A percentile compares a stretch with the other conserved stretches of the same genome.
phyloP scores from a whole-genome alignment of 257 asterid species.

The Rubia yunnanensis region DNA sequence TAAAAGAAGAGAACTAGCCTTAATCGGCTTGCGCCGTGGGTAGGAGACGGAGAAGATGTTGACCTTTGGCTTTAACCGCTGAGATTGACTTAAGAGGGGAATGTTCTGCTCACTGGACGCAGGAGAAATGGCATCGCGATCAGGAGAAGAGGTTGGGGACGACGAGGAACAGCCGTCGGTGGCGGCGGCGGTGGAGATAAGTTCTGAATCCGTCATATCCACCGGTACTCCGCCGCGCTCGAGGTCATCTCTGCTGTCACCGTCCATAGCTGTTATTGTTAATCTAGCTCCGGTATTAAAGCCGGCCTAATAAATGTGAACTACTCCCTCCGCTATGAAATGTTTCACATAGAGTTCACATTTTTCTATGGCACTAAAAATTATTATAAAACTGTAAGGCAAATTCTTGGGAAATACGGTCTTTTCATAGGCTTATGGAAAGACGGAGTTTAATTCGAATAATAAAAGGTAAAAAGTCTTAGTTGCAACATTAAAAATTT shows the following conservation, averaged over 20 bases:
- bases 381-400: too few species aligned
- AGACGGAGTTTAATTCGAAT: too few species aligned
- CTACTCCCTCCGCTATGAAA: too few species aligned
- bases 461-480: too few species aligned
- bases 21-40: conserved; percentile 17
- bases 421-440: too few species aligned
- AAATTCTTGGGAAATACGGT: too few species aligned
- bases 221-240: conserved; percentile 9
- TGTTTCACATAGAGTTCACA: too few species aligned
- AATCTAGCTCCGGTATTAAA: background rate
- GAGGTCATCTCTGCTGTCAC: conserved; percentile 6
- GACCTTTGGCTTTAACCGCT: conserved; percentile 28
- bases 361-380: too few species aligned
- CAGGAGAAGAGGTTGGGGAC: conserved; percentile 2
- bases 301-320: background rate
- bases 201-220: conserved; percentile 10
- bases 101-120: conserved; percentile 19
- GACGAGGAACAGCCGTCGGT: conserved; percentile 1
- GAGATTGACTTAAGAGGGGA: conserved; percentile 26
- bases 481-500: too few species aligned
- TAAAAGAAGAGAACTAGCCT: conserved; percentile 9
- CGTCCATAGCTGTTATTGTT: conserved; percentile 3
- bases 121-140: conserved; percentile 13
- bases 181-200: conserved; percentile 6
- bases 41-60: conserved; percentile 32